Evolutionary conservation across 805 yeast species (phyloP), one percentile per base, ranked within the genome.

Genomic region (Lipomyces chichibuensis): DNA sequence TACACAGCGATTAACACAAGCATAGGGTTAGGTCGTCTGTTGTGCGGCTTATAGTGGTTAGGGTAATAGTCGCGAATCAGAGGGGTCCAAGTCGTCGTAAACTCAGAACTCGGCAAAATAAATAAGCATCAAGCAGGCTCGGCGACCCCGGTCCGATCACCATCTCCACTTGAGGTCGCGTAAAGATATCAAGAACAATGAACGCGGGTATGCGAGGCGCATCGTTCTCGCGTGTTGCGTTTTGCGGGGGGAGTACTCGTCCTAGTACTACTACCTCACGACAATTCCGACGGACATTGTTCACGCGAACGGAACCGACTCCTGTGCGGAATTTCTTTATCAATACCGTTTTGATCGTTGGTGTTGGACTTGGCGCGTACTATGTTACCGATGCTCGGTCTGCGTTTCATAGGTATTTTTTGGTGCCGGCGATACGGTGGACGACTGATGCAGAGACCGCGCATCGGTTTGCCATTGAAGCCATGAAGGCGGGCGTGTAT

Each of bases 371-470:
- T 13, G 89, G 87, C 20, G 75, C 80, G 7, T 82, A 83, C 69
- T 90, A 89, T 74, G 77, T 82, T 23, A 80, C 86, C 62, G 97
- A 93, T 78, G 88, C 97, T 9, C 82, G 96, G 67, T 88, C 97
- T 0, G 88, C 91, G 1, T 80, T 91, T 46, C 93, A 92, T 74
- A 95, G 94, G 77, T 91, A 89, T 74, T 81, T 90, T 0, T 79
- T 88, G 63, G 88, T 96, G 79, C 98, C 98, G 0, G 58, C 88
- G 11, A 83, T 91, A 59, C 84, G 98, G 65, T 75, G 81, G 25
- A 67, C 84, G 6, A 87, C 93, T 2, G 91, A 87, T 76, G 97
- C 93, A n/a, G 98, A 94, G 78, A 80, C 84, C 13, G 95, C 97
- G 27, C 98, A 94, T 76, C 82, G 81, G 61, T 77, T 91, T 39